Evolutionary conservation across 352 stramenopile genomes (phyloP).

Genomic region (Globisporangium takayamanum): DNA sequence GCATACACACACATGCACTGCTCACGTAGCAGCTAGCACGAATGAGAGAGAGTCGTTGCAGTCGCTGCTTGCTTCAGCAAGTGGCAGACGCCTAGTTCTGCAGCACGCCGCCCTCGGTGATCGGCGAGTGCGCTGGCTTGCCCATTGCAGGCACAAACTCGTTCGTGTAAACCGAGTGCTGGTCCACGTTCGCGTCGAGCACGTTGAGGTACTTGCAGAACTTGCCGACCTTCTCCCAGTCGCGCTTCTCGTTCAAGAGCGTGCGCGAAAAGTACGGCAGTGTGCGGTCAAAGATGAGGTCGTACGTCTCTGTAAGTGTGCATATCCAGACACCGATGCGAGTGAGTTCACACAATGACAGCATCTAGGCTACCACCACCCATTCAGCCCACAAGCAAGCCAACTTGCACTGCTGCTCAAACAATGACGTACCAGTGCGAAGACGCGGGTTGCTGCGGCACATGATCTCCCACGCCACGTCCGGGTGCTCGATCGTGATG

Average conservation of each 20-base stretch:
- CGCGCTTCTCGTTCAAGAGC: constrained; percentile 39
- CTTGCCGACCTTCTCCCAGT: constrained; percentile 48
- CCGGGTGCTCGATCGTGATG: constrained; percentile 44
- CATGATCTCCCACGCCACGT: constrained; percentile 43
- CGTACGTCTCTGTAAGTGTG: constrained; percentile 29
- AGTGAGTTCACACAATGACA: constrained; percentile 1
- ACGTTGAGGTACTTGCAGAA: constrained; percentile 54
- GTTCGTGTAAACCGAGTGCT: constrained; percentile 52
- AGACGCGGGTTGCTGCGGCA: constrained; percentile 45
- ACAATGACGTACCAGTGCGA: constrained; percentile 22
- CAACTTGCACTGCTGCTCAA: background rate
- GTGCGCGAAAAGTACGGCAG: constrained; percentile 46
- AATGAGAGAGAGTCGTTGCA: too few relatives aligned
- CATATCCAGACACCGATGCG: background rate
- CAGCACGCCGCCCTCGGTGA: constrained; percentile 35
- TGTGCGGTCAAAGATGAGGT: constrained; percentile 45
- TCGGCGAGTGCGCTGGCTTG: constrained; percentile 31
- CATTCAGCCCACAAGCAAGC: background rate
- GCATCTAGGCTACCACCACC: background rate
- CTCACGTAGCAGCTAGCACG: background rate
- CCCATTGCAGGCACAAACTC: constrained; percentile 44
- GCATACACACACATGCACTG: too few relatives aligned
- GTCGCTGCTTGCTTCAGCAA: background rate
- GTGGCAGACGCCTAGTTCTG: constrained; percentile 12
- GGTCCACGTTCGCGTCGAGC: constrained; percentile 33